Evolutionary conservation across 1,284 basidiomycete species (phyloP).

Genomic region (Testicularia cyperi): DNA sequence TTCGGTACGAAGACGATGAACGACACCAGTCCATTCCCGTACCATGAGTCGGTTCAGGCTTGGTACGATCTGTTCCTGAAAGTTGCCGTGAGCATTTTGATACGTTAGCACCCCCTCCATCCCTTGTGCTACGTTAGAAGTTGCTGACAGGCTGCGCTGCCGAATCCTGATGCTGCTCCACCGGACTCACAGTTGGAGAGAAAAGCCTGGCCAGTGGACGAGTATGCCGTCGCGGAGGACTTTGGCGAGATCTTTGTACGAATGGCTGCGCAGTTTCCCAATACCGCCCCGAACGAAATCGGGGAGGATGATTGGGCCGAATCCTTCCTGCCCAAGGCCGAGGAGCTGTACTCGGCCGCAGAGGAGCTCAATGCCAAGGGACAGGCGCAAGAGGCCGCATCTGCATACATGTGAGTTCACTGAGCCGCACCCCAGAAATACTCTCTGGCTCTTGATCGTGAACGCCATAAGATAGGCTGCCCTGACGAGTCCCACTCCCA

Average conservation of each 20-base stretch:
- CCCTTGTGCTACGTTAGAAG: not conserved
- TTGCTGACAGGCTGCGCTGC: too few species aligned
- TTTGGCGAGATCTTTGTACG: conserved; percentile 17
- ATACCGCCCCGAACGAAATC: conserved; percentile 6
- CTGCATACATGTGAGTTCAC: conserved; percentile 18
- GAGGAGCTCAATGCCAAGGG: conserved; percentile 1
- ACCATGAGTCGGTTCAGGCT: conserved; percentile 18
- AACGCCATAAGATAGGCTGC: too few species aligned
- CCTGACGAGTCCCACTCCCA: too few species aligned
- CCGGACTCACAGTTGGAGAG: conserved; percentile 7
- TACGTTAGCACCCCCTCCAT: too few species aligned
- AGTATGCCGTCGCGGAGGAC: conserved; percentile 13
- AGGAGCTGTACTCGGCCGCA: conserved; percentile 7
- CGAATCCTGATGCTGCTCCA: too few species aligned
- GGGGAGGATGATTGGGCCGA: conserved; percentile 32
- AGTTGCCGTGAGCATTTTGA: conserved; percentile 15
- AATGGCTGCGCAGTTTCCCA: conserved; percentile 8
- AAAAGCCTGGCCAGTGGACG: conserved; percentile 25
- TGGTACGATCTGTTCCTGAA: conserved; percentile 26
- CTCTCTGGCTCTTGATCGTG: too few species aligned
- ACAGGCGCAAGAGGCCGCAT: conserved; percentile 4
- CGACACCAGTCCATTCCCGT: conserved; percentile 13
- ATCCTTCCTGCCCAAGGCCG: conserved; percentile 11
- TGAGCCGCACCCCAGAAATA: too few species aligned
- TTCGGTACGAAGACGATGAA: conserved; percentile 14